These are phyloP conservation scores for Aureobasidium melanogenum DNA, from an alignment of 2,329 filamentous ascomycete genomes.

Conservation along the genomic window DNA sequence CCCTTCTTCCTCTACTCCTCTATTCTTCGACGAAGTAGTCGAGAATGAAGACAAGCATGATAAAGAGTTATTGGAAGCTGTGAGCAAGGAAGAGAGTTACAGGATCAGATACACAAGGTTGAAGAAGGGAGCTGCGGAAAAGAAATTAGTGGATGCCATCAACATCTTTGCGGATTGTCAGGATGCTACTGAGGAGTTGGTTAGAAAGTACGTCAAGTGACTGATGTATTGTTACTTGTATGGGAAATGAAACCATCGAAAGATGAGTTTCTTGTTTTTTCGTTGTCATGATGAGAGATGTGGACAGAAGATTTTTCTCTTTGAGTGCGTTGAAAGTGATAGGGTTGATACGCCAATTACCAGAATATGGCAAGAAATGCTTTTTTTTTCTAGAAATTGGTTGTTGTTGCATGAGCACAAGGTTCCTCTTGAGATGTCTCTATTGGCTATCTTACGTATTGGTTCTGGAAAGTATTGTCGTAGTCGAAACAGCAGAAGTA, in stretches of 20 bases:
- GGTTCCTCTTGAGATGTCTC: too few relatives aligned
- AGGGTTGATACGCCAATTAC: too few relatives aligned
- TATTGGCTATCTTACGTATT: too few relatives aligned
- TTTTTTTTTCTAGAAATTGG: too few relatives aligned
- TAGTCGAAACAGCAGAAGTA: too few relatives aligned
- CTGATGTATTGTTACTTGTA: not conserved
- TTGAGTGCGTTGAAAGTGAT: too few relatives aligned
- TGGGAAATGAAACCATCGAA: not conserved
- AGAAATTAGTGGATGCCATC: slow-evolving; percentile 14
- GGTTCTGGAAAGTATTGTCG: too few relatives aligned
- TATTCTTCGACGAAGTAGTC: not conserved
- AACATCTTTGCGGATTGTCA: slow-evolving; percentile 14
- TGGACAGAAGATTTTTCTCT: too few relatives aligned
- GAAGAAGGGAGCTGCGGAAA: not conserved
- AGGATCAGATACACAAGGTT: slow-evolving; percentile 7
- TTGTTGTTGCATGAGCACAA: too few relatives aligned
- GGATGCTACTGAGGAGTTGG: slow-evolving; percentile 8
- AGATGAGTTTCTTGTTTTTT: not conserved
- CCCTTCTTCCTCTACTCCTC: not conserved
- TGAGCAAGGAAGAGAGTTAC: not conserved
- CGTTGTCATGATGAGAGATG: too few relatives aligned
- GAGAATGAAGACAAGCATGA: not conserved
- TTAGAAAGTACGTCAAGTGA: not conserved
- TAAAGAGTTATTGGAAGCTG: not conserved
- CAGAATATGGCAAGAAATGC: too few relatives aligned